Evolutionary conservation across 768 basidiomycete species (phyloP), one percentile per base, ranked within the genome.

Genomic region (Strobilomyces confusus): DNA sequence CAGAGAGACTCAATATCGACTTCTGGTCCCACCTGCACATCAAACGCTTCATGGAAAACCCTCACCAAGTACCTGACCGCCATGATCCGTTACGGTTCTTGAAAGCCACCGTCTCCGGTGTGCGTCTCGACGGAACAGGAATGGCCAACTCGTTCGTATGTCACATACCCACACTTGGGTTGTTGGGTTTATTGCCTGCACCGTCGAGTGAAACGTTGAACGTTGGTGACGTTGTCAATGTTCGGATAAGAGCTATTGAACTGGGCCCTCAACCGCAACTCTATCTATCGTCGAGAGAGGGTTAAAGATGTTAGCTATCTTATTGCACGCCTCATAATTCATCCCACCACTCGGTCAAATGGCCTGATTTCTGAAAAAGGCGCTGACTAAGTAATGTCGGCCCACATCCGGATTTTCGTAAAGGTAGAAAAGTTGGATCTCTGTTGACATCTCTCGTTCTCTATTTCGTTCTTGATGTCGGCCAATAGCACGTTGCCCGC

Each of bases 21-120:
- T 74, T 72, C 59, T 82, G 80, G 80, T 67, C 71, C 15, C 53
- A 72, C 45, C 47, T 64, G 52, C 78, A 64, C 55, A 54, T 81
- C 51, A 62, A 72, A 48, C 68, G 78, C 19, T 72, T 71, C 63
- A 61, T 72, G 48, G 64, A 68, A 42, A 55, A 66, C 46, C 67
- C 61, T 9, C 47, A 56, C 44, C 53, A 49, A 26, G 40, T 42
- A 13, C 34, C n/a, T 9, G 64, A 40, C 36, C 63, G 54, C 30
- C 47, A 61, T 17, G 60, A 73, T 55, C 68, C 72, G 8, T 44
- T 73, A 43, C 58, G 54, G 40, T 57, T 42, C 30, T 54, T 75
- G 44, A 60, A 49, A 12, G 74, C 62, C 17, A 59, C 45, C n/a
- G n/a, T 63, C 40, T 56, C 58, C 26, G 58, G 61, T 9, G 48